Percentiles rank a stretch among this genome's conserved stretches.
phyloP scores from a whole-genome alignment of 495 filamentous ascomycete species.

The Aspergillus nanangensis region DNA sequence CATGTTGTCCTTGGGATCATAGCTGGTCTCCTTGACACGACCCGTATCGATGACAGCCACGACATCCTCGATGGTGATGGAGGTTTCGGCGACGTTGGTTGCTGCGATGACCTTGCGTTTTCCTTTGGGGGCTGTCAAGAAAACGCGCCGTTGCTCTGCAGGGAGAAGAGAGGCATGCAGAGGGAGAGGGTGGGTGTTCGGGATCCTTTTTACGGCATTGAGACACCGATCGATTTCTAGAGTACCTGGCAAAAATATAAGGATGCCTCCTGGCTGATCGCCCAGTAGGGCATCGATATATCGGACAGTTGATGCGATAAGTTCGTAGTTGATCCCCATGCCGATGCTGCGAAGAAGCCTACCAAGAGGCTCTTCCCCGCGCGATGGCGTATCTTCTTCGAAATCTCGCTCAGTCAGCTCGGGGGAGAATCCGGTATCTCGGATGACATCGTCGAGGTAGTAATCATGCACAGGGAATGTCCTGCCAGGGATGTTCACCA shows the following conservation, averaged over 20 bases:
- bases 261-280: slow-evolving; percentile 71
- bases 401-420: slow-evolving; percentile 28
- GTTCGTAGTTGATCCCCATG: slow-evolving; percentile 86
- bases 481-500: slow-evolving; percentile 81
- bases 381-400: slow-evolving; percentile 34
- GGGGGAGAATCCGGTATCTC: slow-evolving; percentile 66
- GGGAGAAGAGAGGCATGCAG: slow-evolving; percentile 90
- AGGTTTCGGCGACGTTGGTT: slow-evolving; percentile 96
- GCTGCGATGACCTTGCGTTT: slow-evolving; percentile 89
- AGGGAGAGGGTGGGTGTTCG: slow-evolving; percentile 74
- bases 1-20: slow-evolving; percentile 89
- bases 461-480: slow-evolving; percentile 88
- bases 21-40: slow-evolving; percentile 92
- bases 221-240: slow-evolving; percentile 84
- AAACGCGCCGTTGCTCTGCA: slow-evolving; percentile 81
- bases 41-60: slow-evolving; percentile 96
- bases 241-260: slow-evolving; percentile 86
- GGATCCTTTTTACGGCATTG: slow-evolving; percentile 61
- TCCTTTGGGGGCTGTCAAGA: slow-evolving; percentile 67
- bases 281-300: slow-evolving; percentile 74
- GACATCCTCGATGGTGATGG: slow-evolving; percentile 95
- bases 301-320: slow-evolving; percentile 73
- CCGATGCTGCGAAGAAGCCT: slow-evolving; percentile 70
- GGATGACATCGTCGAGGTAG: slow-evolving; percentile 85
- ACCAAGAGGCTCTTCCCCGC: slow-evolving; percentile 47